Base-by-base conservation (phyloP, 2,329 filamentous ascomycete species). In the Alternaria novae-zelandiae region DNA sequence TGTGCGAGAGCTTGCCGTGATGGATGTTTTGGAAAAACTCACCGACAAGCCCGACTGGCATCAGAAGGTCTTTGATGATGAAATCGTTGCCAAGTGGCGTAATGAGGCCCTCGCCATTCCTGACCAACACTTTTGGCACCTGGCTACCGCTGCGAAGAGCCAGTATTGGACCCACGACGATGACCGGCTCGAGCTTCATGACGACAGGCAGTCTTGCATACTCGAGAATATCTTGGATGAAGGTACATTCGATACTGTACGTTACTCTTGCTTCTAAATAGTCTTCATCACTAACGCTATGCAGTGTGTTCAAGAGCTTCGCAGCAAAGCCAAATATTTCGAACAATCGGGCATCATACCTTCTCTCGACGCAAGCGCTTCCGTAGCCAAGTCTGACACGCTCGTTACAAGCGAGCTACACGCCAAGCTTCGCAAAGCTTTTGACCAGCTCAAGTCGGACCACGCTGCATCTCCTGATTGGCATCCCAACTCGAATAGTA, bases 401-500 rank as follows among this genome's bases (percentile, higher is more conserved):
- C 72, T 82, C 3, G 74, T 89, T 3, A 64, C 81, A 0, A 55
- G 73, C 0, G 70, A 78, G 1, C 66, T 87, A 4, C 73, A 78
- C 5, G 15, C 83, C 1, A 74, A 79, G 1, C 79, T 91, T 4
- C 79, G 71, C 26, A 66, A 71, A 3, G 83, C 82, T 1, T 83
- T 86, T 30, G 72, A 75, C 2, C 73, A 72, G 0, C 79, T 92
- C 2, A 85, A 90, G 62, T 75, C 85, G 17, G 81, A 86, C 1
- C 69, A 69, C 21, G 50, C 46, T 13, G 9, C 44, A 4, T 57
- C 54, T 13, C 83, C 85, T 0, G 83, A 86, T 7, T 91, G 86
- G 84, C 87, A 91, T 74, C 89, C 89, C 0, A 81, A 84, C 3
- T 88, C 86, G 0, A 79, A 87, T 30, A 75, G 80, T 1, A 84